Percentiles rank a stretch among this genome's conserved stretches.
Evolutionary conservation across 148 eudicot genomes (phyloP).

Genomic region (Rhododendron molle): DNA sequence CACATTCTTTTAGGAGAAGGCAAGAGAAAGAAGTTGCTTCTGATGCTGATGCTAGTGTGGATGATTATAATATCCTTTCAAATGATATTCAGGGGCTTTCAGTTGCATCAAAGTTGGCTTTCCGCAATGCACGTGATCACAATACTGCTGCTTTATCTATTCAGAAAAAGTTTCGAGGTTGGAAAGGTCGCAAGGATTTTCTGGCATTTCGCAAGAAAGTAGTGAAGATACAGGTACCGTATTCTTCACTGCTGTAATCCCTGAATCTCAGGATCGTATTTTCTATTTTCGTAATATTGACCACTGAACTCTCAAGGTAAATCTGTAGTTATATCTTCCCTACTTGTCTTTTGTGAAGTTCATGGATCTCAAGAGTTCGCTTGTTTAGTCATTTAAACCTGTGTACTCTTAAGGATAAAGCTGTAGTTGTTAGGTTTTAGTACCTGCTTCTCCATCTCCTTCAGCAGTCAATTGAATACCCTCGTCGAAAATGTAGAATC

Average conservation of each 20-base stretch:
- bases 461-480: neutral
- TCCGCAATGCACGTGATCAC: constrained; percentile 54
- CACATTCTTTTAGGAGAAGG: constrained; percentile 87
- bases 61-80: constrained; percentile 45
- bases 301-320: neutral
- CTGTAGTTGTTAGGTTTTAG: neutral
- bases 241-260: neutral
- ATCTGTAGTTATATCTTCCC: neutral
- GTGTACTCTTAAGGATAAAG: too few relatives aligned
- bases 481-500: neutral
- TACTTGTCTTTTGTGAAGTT: neutral
- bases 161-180: constrained; percentile 85
- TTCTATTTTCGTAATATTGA: neutral
- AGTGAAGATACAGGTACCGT: constrained; percentile 88
- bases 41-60: constrained; percentile 24
- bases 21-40: constrained; percentile 42
- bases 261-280: neutral
- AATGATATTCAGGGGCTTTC: constrained; percentile 62
- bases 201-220: constrained; percentile 80
- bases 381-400: neutral
- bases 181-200: constrained; percentile 84
- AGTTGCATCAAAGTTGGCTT: constrained; percentile 72
- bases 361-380: neutral
- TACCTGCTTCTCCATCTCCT: neutral
- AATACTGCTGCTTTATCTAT: constrained; percentile 82